Base-by-base conservation (phyloP, 2,329 filamentous ascomycete species). In the Paramyrothecium roridum region DNA sequence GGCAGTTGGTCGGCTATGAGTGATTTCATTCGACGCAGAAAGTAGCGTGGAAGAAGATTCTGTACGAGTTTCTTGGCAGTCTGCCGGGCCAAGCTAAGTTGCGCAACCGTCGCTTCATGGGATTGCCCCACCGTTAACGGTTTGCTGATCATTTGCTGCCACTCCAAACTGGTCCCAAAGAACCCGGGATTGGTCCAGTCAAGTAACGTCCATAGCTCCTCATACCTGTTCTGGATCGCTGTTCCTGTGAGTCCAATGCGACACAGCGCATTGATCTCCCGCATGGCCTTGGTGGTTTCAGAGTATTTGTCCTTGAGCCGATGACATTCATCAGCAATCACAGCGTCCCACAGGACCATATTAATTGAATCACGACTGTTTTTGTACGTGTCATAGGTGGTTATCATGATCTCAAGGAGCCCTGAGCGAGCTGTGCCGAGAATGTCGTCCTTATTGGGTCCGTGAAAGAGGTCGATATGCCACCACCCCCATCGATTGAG, bases 201-300 rank as follows among this genome's bases (percentile, higher is more conserved):
- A 3, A 99, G 78, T 0, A 99, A 78, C 0, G 92, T 96, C 93
- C 93, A 99, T 1, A 99, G 80, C 70, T 99, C 95, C 67, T 97
- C 91, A 69, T 99, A 99, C 61, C 91, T 95, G 71, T 99, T 99
- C 68, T 99, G 95, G 48, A 99, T 97, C 0, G 93, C 93, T 0
- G 95, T 99, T 2, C 95, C 95, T 0, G 93, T 98, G 10, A 99
- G 79, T 0, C 95, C 95, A 57, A 99, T 93, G 34, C 95, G 85
- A 67, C 95, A 98, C 2, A 98, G 81, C 0, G 93, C 86, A 63
- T 99, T 99, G 62, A 98, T 79, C 58, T 93, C 85, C 63, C 91
- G 90, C 88, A 99, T 93, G 1, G 92, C 87, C 65, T 89, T 85
- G 0, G 93, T 95, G 8, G 88, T 89, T 58, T 88, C 89, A 0